phyloP scores from a whole-genome alignment of 306 rosid genomes.

The Canavalia ensiformis region DNA sequence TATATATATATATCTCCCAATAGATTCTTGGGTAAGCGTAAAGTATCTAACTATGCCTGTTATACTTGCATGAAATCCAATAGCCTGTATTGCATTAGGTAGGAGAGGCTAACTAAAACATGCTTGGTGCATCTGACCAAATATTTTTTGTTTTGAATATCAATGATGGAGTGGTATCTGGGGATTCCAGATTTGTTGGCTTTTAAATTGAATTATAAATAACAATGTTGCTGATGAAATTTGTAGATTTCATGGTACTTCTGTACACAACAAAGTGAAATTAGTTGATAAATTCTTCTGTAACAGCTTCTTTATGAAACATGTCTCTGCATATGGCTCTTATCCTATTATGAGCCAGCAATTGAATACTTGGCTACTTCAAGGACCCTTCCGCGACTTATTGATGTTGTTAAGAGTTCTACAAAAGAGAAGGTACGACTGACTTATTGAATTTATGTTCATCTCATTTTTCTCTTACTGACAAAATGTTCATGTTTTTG shows the following conservation, averaged over 20 bases:
- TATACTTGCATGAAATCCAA: conserved; percentile 36
- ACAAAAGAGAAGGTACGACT: conserved; percentile 93
- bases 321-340: conserved; percentile 93
- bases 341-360: conserved; percentile 95
- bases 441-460: conserved; percentile 36
- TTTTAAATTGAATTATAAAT: conserved; percentile 26
- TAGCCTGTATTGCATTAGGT: conserved; percentile 33
- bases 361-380: conserved; percentile 94
- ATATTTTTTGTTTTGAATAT: conserved; percentile 25
- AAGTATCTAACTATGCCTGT: conserved; percentile 23
- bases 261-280: conserved; percentile 31
- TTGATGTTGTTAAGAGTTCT: conserved; percentile 90
- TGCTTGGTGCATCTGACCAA: conserved; percentile 27
- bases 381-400: conserved; percentile 88
- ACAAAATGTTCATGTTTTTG: conserved; percentile 10
- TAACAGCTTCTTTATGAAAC: conserved; percentile 95
- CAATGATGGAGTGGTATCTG: not conserved
- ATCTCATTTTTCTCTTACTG: conserved; percentile 30
- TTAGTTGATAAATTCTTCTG: conserved; percentile 51
- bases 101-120: conserved; percentile 30
- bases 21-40: conserved; percentile 42
- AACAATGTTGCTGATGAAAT: conserved; percentile 7
- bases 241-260: conserved; percentile 17
- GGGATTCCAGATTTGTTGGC: conserved; percentile 35
- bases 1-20: not conserved